Percentiles rank a stretch among this genome's conserved stretches.
Conservation (phyloP, 2,329 filamentous ascomycete species). For the Hypoxylon sp. region DNA sequence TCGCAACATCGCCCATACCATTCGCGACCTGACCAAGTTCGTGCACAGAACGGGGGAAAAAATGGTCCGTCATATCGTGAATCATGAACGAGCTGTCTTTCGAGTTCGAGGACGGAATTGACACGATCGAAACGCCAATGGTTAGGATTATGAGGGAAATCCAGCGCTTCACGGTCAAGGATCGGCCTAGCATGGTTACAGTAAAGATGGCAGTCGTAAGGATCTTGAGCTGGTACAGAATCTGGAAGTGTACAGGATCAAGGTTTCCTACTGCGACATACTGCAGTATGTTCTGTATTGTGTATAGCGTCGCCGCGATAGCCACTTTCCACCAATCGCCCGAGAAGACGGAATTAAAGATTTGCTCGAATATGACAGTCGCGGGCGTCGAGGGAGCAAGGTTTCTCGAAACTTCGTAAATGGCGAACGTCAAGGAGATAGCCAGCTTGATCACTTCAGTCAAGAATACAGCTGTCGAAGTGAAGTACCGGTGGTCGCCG, state of each 20-base stretch:
- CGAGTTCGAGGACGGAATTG: constrained; percentile 75
- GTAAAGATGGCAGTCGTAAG: constrained; percentile 91
- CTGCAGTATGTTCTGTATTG: constrained; percentile 92
- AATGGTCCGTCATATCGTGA: constrained; percentile 74
- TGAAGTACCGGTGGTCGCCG: constrained; percentile 89
- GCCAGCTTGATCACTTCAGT: constrained; percentile 93
- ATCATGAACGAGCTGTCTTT: constrained; percentile 72
- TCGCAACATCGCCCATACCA: constrained; percentile 64
- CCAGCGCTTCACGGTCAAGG: constrained; percentile 83
- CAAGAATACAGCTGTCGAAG: constrained; percentile 93
- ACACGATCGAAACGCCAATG: constrained; percentile 86
- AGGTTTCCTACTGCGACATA: constrained; percentile 93
- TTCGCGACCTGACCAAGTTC: constrained; percentile 77
- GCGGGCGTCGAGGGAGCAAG: constrained; percentile 84
- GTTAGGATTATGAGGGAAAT: constrained; percentile 83
- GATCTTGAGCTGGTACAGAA: constrained; percentile 95
- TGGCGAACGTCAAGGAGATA: constrained; percentile 86
- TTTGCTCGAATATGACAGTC: constrained; percentile 83
- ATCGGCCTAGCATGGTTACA: constrained; percentile 80
- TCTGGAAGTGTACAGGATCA: constrained; percentile 92
- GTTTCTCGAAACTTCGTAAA: constrained; percentile 87
- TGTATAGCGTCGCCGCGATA: constrained; percentile 89
- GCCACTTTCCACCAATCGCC: constrained; percentile 96
- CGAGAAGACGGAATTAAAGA: constrained; percentile 86
- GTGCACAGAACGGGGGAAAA: constrained; percentile 85